Evolutionary conservation across 257 asterid genomes (phyloP), one percentile per base, ranked within the genome.

Genomic region (Nyctanthes arbortristis): DNA sequence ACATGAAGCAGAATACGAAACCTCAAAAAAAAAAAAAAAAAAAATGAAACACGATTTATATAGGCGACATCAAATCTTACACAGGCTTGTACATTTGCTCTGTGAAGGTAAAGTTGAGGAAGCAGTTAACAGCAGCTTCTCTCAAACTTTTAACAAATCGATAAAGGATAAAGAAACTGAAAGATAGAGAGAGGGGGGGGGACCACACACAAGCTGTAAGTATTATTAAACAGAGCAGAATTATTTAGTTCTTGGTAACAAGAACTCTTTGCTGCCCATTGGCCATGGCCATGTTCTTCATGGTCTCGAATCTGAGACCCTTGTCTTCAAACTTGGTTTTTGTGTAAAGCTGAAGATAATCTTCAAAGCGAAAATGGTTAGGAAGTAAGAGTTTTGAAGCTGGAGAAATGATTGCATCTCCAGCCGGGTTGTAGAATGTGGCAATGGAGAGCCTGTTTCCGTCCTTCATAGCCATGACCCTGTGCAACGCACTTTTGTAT

Each of bases 391-490:
- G 89, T 79, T 85, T 74, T n/a, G 91, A 27, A 61, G 87, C 88
- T 1, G 97, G 95, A 45, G 95, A 89, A 54, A 91, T 89, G 13
- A 87, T 22, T 35, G 96, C 92, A 70, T 91, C 96, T n/a, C 80
- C 87, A 5, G 86, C 78, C 5, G 97, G 97, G 77, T 91, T 91
- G 75, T 89, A 91, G 82, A 91, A 91, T 57, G 96, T 91, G 58
- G 97, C 96, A 37, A 91, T 78, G 52, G 97, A 91, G 76, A 91
- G 93, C 54, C 95, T 78, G 75, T 78, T 80, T 18, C 96, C 96
- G 13, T 87, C 85, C 75, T 80, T 80, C 78, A 77, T 77, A 0
- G 97, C 85, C 91, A 87, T 75, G 74, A 91, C 96, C 1, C 93
- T 77, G 73, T 91, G 97, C 63, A 84, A 61, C 18, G 80, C 83